phyloP scores from a whole-genome alignment of 805 yeast genomes.

The Yarrowia deformans region DNA sequence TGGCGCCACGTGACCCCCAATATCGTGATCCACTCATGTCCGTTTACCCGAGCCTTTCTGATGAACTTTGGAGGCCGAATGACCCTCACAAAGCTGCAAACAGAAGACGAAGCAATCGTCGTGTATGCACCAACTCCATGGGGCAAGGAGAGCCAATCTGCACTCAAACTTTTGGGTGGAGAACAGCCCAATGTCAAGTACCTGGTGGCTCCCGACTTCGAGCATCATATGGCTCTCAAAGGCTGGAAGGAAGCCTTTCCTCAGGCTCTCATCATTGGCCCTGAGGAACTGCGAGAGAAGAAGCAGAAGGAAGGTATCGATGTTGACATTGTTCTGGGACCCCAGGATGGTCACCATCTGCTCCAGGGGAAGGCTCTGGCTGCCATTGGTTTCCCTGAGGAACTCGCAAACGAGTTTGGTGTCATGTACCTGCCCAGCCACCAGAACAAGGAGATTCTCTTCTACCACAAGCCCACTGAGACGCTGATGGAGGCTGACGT shows the following conservation, averaged over 20 bases:
- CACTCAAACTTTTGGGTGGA: constrained; percentile 39
- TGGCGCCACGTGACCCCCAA: constrained; percentile 39
- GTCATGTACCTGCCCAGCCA: constrained; percentile 65
- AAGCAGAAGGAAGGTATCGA: constrained; percentile 17
- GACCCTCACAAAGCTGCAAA: constrained; percentile 42
- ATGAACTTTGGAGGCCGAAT: constrained; percentile 44
- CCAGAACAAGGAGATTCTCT: constrained; percentile 63
- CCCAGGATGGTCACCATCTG: constrained; percentile 19
- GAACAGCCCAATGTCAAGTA: constrained; percentile 45
- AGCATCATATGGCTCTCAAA: constrained; percentile 69
- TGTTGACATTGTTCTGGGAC: constrained; percentile 20
- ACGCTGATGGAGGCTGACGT: constrained; percentile 59
- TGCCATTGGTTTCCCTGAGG: constrained; percentile 47
- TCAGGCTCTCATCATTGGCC: constrained; percentile 58
- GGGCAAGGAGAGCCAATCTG: constrained; percentile 43
- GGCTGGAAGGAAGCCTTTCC: constrained; percentile 60
- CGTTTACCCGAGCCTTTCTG: constrained; percentile 41
- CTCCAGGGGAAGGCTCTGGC: constrained; percentile 6
- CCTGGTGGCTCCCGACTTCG: constrained; percentile 66
- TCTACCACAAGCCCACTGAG: constrained; percentile 58
- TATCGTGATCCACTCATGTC: constrained; percentile 45
- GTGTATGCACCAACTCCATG: constrained; percentile 44
- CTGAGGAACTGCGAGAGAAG: constrained; percentile 49
- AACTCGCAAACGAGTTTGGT: constrained; percentile 56
- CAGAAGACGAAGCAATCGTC: constrained; percentile 41